A percentile compares a stretch with the other conserved stretches of the same genome.
These are phyloP conservation scores for Chamaecrista fasciculata DNA, from an alignment of 306 rosid species.

Conservation along the genomic window DNA sequence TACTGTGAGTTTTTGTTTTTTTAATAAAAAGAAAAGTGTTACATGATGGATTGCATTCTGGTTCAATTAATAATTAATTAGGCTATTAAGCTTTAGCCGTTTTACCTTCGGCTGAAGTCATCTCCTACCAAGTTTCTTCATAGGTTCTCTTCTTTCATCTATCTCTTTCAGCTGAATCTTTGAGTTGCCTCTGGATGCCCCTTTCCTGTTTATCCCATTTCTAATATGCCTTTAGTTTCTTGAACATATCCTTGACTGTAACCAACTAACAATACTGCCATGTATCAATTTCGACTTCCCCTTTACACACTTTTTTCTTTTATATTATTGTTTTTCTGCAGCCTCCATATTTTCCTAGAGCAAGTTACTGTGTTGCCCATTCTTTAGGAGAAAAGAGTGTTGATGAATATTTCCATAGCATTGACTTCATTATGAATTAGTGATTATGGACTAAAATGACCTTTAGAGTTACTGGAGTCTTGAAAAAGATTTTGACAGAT, in stretches of 20 bases:
- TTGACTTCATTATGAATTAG: constrained; percentile 15
- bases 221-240: constrained; percentile 12
- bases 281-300: background rate
- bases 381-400: background rate
- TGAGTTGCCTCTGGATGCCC: background rate
- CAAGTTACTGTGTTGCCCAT: background rate
- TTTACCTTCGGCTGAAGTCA: constrained; percentile 11
- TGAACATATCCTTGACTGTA: no score
- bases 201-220: background rate
- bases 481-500: no score
- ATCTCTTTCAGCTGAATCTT: background rate
- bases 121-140: background rate
- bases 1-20: constrained; percentile 61
- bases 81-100: background rate
- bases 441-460: no score
- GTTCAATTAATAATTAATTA: constrained; percentile 18
- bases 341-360: background rate
- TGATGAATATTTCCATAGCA: constrained; percentile 3
- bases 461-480: no score
- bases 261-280: no score
- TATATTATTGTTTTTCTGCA: background rate
- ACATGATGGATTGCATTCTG: background rate
- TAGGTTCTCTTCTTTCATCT: background rate
- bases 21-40: constrained; percentile 18
- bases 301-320: background rate